A percentile compares a stretch with the other conserved stretches of the same genome.
phyloP scores from a whole-genome alignment of 139 green algal species.

The Micractinium sp. region DNA sequence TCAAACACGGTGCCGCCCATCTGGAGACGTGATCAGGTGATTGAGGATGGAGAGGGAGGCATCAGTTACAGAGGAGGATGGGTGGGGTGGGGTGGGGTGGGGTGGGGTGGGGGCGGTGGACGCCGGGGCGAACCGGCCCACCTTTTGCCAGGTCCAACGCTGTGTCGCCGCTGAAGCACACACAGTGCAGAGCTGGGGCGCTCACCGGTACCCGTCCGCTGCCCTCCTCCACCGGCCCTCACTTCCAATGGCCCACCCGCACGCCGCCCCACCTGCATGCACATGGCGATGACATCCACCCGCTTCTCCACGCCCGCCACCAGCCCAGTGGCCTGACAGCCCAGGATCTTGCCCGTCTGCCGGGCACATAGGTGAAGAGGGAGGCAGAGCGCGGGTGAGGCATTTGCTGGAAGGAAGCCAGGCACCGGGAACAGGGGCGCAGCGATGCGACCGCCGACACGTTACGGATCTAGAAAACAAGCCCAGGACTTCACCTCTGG shows the following conservation, averaged over 20 bases:
- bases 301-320: slow-evolving; percentile 60
- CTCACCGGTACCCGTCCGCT: neutral
- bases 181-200: neutral
- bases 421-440: too few relatives aligned
- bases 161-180: too few relatives aligned
- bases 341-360: slow-evolving; percentile 51
- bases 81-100: neutral
- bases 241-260: neutral
- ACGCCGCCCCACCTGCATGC: slow-evolving; percentile 12
- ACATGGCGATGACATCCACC: slow-evolving; percentile 61
- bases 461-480: too few relatives aligned
- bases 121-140: too few relatives aligned
- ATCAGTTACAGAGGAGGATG: too few relatives aligned
- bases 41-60: too few relatives aligned
- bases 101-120: neutral
- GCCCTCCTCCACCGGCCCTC: neutral
- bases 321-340: slow-evolving; percentile 55
- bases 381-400: too few relatives aligned
- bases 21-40: too few relatives aligned
- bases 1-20: slow-evolving; percentile 54
- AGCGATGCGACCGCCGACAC: too few relatives aligned
- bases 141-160: too few relatives aligned
- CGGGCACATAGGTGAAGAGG: too few relatives aligned
- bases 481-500: slow-evolving; percentile 34
- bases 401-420: too few relatives aligned